Percentiles rank a stretch among this genome's conserved stretches.
These are phyloP conservation scores for Blastobotrys illinoisensis DNA, from an alignment of 1,139 yeast genomes.

Conservation along the genomic window DNA sequence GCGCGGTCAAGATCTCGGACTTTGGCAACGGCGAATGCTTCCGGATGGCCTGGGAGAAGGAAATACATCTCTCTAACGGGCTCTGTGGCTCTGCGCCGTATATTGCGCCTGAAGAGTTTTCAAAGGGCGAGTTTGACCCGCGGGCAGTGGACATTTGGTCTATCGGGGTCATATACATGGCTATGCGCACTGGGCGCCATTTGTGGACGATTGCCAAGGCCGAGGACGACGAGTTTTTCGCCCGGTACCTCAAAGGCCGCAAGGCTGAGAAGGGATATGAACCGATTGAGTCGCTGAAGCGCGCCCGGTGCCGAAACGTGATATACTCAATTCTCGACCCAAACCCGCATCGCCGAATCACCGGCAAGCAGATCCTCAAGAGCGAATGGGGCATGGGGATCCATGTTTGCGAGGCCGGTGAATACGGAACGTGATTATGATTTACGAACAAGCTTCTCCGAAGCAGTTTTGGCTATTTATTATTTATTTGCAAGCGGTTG, in stretches of 20 bases:
- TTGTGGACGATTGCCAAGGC: slow-evolving; percentile 77
- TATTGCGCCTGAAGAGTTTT: slow-evolving; percentile 91
- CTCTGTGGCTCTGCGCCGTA: slow-evolving; percentile 89
- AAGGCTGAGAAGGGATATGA: slow-evolving; percentile 80
- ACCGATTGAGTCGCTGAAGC: slow-evolving; percentile 75
- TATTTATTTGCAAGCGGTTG: neutral
- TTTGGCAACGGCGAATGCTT: slow-evolving; percentile 94
- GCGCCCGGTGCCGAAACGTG: slow-evolving; percentile 81
- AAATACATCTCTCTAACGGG: slow-evolving; percentile 74
- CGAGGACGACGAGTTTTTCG: slow-evolving; percentile 70
- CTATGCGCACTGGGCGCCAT: slow-evolving; percentile 93
- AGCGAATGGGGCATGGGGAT: slow-evolving; percentile 96
- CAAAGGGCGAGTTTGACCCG: slow-evolving; percentile 70
- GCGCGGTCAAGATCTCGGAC: slow-evolving; percentile 81
- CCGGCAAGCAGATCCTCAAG: slow-evolving; percentile 76
- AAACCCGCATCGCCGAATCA: slow-evolving; percentile 72
- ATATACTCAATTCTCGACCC: slow-evolving; percentile 90
- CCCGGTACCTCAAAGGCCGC: slow-evolving; percentile 64
- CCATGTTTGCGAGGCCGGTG: slow-evolving; percentile 65
- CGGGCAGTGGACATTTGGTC: slow-evolving; percentile 93
- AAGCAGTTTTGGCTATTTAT: neutral
- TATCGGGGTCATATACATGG: slow-evolving; percentile 96
- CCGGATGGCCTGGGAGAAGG: slow-evolving; percentile 92
- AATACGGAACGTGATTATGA: slow-evolving; percentile 17
- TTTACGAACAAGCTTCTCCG: neutral